Base-by-base conservation (phyloP, 768 basidiomycete genomes). In the Rhodocollybia butyracea region DNA sequence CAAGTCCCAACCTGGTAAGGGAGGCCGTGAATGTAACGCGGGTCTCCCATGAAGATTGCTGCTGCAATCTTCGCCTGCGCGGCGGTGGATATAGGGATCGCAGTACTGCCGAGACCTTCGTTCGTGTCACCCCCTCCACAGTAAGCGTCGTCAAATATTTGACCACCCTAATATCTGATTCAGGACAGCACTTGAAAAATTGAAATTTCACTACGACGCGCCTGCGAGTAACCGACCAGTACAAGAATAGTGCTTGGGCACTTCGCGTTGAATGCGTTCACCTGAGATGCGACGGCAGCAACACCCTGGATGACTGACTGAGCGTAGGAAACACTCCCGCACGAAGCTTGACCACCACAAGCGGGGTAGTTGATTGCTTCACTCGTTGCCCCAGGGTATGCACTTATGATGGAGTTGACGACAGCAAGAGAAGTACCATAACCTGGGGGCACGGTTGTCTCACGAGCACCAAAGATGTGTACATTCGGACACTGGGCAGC, bases 331-430 rank as follows among this genome's bases (percentile, higher is more conserved):
- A 68, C 67, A 36, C 59, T 58, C 34, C 70, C 70, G 54, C 70
- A 70, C 3, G 63, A 62, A 1, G 68, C 54, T 51, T 71, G 70
- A 13, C 70, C 69, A 50, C 69, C 70, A 45, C 70, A 71, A 19
- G 70, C 70, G n/a, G 70, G 70, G 57, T 71, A 71, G 60, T 60
- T 67, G 61, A 71, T 71, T 19, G 60, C 70, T 53, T 71, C 70
- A 2, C 60, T 53, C 6, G 70, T 71, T 10, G 70, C 47, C 8
- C 70, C 70, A 2, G 70, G 51, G 56, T 62, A 65, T 5, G 70
- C 64, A 34, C 46, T 58, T 34, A 65, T 55, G 36, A 71, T 65
- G n/a, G 61, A 57, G 40, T 61, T 55, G 39, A 70, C 68, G 27
- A 71, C 70, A 42, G 60, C 55, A 21, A 59, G 62, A 8, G 70